Conservation (phyloP, 2,329 filamentous ascomycete genomes). For the Bretziella fagacearum region DNA sequence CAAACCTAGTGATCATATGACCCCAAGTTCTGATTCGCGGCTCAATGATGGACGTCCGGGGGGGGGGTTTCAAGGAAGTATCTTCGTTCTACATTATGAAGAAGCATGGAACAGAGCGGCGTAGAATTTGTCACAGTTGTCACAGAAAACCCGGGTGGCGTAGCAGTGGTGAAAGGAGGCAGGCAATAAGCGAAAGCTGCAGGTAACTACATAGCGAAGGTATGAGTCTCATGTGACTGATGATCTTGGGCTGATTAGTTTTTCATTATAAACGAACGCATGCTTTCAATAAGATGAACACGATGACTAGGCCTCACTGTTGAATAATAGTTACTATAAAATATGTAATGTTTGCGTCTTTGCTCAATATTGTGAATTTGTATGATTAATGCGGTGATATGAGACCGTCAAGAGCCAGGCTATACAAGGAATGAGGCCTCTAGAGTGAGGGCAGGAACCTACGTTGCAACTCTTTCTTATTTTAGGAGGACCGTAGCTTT, state of each 20-base stretch:
- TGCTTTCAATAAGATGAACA: no score
- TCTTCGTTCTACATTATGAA: no score
- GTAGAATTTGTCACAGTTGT: neutral
- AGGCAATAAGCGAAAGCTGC: neutral
- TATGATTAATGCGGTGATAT: no score
- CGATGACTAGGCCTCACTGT: no score
- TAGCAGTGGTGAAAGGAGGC: neutral
- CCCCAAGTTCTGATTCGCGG: neutral
- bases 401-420: no score
- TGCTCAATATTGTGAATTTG: no score
- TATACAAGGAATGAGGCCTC: neutral
- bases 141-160: neutral
- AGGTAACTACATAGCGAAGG: no score
- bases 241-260: neutral
- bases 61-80: neutral
- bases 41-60: neutral
- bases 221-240: constrained; percentile 3
- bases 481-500: constrained; percentile 6
- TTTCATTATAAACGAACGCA: neutral
- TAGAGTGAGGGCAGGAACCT: neutral
- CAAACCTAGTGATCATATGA: constrained; percentile 10
- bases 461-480: neutral
- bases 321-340: no score
- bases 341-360: no score
- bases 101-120: neutral